Conservation (phyloP, 1,139 yeast genomes). For the Candida neerlandica region DNA sequence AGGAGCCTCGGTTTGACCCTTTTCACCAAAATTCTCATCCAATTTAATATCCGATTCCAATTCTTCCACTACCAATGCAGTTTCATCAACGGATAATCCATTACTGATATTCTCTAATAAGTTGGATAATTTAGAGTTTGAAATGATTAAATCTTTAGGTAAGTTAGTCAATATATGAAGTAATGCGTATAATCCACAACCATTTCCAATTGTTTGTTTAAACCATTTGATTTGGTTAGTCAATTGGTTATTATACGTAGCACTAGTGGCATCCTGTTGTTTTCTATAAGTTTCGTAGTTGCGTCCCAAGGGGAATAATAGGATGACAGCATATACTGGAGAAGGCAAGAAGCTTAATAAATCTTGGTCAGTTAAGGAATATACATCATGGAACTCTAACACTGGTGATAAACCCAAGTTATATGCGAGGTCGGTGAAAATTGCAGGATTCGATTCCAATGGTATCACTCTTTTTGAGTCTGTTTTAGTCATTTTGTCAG, state of each 20-base stretch:
- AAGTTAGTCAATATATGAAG: slow-evolving; percentile 75
- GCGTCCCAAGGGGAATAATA: slow-evolving; percentile 78
- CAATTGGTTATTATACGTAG: slow-evolving; percentile 21
- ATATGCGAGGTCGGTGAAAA: slow-evolving; percentile 72
- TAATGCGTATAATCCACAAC: slow-evolving; percentile 91
- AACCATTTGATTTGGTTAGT: slow-evolving; percentile 57
- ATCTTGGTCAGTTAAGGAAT: slow-evolving; percentile 79
- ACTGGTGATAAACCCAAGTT: slow-evolving; percentile 67
- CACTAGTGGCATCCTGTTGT: slow-evolving; percentile 29
- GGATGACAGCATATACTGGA: slow-evolving; percentile 73
- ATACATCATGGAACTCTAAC: slow-evolving; percentile 76
- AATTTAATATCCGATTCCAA: slow-evolving; percentile 48
- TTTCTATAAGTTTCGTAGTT: slow-evolving; percentile 56
- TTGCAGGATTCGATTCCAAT: slow-evolving; percentile 85
- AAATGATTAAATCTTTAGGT: slow-evolving; percentile 45
- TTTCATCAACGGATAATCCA: slow-evolving; percentile 34
- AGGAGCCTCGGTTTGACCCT: slow-evolving; percentile 85
- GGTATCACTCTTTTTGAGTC: slow-evolving; percentile 61
- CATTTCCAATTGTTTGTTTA: slow-evolving; percentile 82
- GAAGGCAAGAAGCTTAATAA: slow-evolving; percentile 77
- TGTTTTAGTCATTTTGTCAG: slow-evolving; percentile 6
- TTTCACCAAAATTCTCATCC: slow-evolving; percentile 61
- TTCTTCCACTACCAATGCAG: slow-evolving; percentile 47
- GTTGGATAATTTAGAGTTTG: slow-evolving; percentile 34
- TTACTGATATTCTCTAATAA: slow-evolving; percentile 27